Evolutionary conservation across 2,329 filamentous ascomycete genomes (phyloP).

Genomic region (Aspergillus novoparasiticus): DNA sequence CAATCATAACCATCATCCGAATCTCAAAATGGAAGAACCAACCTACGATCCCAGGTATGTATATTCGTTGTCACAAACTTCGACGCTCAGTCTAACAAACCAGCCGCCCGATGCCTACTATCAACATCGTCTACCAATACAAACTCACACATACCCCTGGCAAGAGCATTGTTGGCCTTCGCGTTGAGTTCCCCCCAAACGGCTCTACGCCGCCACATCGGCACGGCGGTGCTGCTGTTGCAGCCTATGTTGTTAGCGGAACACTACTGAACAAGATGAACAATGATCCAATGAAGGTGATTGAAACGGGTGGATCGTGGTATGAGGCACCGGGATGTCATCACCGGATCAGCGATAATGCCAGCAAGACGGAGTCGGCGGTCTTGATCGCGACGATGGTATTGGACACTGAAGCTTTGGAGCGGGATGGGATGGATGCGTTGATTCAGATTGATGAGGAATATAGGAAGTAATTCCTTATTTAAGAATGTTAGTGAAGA

Average conservation of each 20-base stretch:
- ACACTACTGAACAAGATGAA: slow-evolving; percentile 54
- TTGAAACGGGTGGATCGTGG: slow-evolving; percentile 43
- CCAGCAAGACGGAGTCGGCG: slow-evolving; percentile 41
- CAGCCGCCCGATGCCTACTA: slow-evolving; percentile 32
- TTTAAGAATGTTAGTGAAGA: too few relatives aligned
- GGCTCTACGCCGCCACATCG: slow-evolving; percentile 50
- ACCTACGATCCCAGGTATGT: neutral
- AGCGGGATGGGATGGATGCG: slow-evolving; percentile 28
- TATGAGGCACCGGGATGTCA: slow-evolving; percentile 53
- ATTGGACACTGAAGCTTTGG: slow-evolving; percentile 44
- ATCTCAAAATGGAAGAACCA: neutral
- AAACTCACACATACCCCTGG: slow-evolving; percentile 44
- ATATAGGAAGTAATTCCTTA: neutral
- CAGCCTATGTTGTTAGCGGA: slow-evolving; percentile 45
- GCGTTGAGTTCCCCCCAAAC: slow-evolving; percentile 42
- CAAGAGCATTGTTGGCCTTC: slow-evolving; percentile 43
- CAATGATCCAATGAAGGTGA: slow-evolving; percentile 43
- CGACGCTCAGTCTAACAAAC: too few relatives aligned
- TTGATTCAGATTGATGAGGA: slow-evolving; percentile 10
- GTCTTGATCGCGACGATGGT: slow-evolving; percentile 45
- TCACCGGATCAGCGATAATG: slow-evolving; percentile 52
- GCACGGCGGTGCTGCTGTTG: slow-evolving; percentile 49
- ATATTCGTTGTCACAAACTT: too few relatives aligned
- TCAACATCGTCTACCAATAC: slow-evolving; percentile 35
- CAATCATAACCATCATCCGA: too few relatives aligned